Evolutionary conservation across 2,329 filamentous ascomycete genomes (phyloP), one percentile per base, ranked within the genome.

Genomic region (Metarhizium brunneum): DNA sequence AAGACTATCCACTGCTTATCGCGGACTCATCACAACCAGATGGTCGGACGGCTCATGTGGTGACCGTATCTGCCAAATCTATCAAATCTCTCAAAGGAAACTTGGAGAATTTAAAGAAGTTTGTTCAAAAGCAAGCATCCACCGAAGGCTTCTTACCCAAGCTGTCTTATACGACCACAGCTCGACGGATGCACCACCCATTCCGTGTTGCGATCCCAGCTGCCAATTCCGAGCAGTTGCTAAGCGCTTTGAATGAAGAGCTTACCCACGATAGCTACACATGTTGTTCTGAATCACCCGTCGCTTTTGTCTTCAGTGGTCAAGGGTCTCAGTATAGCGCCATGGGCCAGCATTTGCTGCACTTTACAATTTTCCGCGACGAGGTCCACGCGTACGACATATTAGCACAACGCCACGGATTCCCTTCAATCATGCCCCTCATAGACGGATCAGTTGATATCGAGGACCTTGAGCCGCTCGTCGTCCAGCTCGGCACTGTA

Each of bases 101-200:
- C 42, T 20, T 45, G n/a, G 42, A 18, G 18, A 45, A 20, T 6
- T 11, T 25, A 20, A 45, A 16, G n/a, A 7, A 6, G 2, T 45
- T 45, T 25, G n/a, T 20, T 48, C 53, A 36, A 14, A 13, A 40
- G 14, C 35, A 36, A 64, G 6, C 66, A 76, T 57, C 66, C 72
- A 1, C 60, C 71, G 10, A 55, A 66, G 13, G 14, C 25, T 66
- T 68, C 6, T 63, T 82, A 10, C 60, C 68, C 6, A 69, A 75
- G 58, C 64, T 84, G 2, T 71, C 78, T 0, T 84, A 84, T 63
- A 81, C 80, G 0, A 76, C 76, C 2, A 82, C 79, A 3, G 80
- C 80, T 6, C 69, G 77, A 0, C 53, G 59, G 16, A 47, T 56
- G 20, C 55, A 55, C 18, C 52, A 57, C 36, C 14, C 13, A 35